Conservation (phyloP, 2,329 filamentous ascomycete genomes). For the Clarireedia homoeocarpa region DNA sequence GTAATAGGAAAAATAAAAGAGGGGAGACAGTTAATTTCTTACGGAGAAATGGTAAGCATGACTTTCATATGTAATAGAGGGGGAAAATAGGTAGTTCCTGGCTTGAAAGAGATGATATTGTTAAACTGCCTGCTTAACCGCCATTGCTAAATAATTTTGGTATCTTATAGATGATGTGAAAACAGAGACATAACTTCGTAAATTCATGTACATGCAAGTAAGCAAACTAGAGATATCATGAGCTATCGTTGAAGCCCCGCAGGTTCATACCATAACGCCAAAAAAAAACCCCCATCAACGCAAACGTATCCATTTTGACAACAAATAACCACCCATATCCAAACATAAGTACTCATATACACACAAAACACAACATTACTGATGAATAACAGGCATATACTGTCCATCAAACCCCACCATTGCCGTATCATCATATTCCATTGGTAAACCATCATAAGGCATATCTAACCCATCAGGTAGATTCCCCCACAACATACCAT, state of each 20-base stretch:
- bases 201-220: not conserved
- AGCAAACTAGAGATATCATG: not conserved
- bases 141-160: not conserved
- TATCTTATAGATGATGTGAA: not conserved
- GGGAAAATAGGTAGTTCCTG: too few relatives aligned
- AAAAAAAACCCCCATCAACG: not conserved
- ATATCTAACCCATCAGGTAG: conserved; percentile 32
- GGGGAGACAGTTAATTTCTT: too few relatives aligned
- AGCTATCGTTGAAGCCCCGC: not conserved
- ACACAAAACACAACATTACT: not conserved
- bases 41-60: too few relatives aligned
- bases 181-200: not conserved
- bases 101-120: not conserved
- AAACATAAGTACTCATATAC: too few relatives aligned
- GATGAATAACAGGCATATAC: not conserved
- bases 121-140: not conserved
- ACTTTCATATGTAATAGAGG: too few relatives aligned
- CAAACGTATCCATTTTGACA: not conserved
- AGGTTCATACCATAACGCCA: not conserved
- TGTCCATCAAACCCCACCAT: not conserved
- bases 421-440: not conserved
- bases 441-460: conserved; percentile 26
- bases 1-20: too few relatives aligned
- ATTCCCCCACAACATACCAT: conserved; percentile 47
- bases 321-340: not conserved